phyloP scores from a whole-genome alignment of 2,329 filamentous ascomycete genomes.

The Botryotinia globosa region DNA sequence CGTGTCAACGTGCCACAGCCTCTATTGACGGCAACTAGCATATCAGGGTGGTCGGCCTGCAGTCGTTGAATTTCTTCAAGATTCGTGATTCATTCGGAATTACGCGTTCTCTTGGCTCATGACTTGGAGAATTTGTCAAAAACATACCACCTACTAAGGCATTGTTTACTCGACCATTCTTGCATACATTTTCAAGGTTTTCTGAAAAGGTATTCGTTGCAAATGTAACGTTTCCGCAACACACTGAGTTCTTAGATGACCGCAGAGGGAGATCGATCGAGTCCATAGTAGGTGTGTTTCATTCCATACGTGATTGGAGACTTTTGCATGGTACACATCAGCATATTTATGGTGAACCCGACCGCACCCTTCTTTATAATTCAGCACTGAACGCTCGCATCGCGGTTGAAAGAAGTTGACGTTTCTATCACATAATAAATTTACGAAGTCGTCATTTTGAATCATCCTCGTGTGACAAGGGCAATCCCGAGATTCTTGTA shows the following conservation, averaged over 20 bases:
- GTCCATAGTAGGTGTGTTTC: background rate
- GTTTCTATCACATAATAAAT: background rate
- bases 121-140: background rate
- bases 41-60: background rate
- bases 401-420: background rate
- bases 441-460: background rate
- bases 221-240: slow-evolving; percentile 5
- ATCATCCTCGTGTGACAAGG: background rate
- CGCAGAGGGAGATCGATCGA: background rate
- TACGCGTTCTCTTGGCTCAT: slow-evolving; percentile 8
- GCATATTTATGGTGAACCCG: too few species aligned
- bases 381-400: background rate
- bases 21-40: slow-evolving; percentile 19
- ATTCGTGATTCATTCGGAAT: background rate
- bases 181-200: background rate
- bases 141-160: background rate
- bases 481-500: slow-evolving; percentile 7
- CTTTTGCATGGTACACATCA: background rate
- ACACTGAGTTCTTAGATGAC: background rate
- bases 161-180: too few species aligned
- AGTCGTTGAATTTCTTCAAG: background rate
- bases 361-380: background rate
- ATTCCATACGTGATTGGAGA: background rate
- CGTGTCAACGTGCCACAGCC: slow-evolving; percentile 13
- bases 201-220: background rate